Evolutionary conservation across 2,329 filamentous ascomycete genomes (phyloP), one percentile per base, ranked within the genome.

Genomic region (Calonectria honghensis): DNA sequence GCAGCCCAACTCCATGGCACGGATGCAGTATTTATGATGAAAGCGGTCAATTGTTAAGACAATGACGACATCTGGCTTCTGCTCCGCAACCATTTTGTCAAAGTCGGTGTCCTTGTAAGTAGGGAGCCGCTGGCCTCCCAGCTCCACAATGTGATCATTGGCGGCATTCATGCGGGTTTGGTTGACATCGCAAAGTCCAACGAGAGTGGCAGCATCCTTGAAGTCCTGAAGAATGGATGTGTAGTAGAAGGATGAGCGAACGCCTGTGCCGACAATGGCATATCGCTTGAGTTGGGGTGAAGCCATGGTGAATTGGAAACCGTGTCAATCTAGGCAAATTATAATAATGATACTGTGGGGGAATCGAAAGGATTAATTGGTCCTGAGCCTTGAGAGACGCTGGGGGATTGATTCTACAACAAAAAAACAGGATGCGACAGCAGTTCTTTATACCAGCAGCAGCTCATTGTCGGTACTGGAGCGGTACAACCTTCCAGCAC

Each of bases 31-130:
- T 35, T 85, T 86, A 77, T 92, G 86, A 81, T 93, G 91, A 20
- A 90, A 91, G 32, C 90, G 88, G 82, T 93, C 91, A 75, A 93
- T 91, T 0, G 91, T 92, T 0, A 91, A 92, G 18, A 93, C 87
- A 75, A 93, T 92, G 24, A 93, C 86, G 78, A 91, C 90, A 79
- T 93, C 90, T 0, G 91, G 91, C 72, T 86, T 86, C 2, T 89
- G 90, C 48, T 91, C 89, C 50, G 83, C 67, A 52, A 91, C 86
- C 91, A 93, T 92, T 52, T 83, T 83, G 78, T 92, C 90, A 76
- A 93, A 93, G 77, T 90, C 86, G 2, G 82, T 73, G 3, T 90
- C 90, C 52, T 87, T 85, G 82, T 89, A 93, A 0, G 90, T 91
- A 3, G 90, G 90, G 0, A 93, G 85, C 0, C 83, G 78, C 11